These are phyloP conservation scores for Leptomonas seymouri DNA, from an alignment of 208 protist species.

Conservation along the genomic window DNA sequence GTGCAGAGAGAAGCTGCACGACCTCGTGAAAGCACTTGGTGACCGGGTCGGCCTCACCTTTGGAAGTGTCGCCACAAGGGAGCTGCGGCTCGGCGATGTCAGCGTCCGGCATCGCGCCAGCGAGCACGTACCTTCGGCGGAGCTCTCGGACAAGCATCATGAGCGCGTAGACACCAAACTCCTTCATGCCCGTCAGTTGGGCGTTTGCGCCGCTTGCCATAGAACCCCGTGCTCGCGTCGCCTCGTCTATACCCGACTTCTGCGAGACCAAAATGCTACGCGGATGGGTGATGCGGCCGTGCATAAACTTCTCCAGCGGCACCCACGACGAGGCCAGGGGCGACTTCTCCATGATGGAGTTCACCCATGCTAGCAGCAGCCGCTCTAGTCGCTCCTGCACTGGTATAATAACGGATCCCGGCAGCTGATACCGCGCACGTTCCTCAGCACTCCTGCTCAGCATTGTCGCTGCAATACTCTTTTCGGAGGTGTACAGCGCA, in stretches of 20 bases:
- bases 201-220: not conserved
- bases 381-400: constrained; percentile 41
- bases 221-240: not conserved
- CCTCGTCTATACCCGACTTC: not conserved
- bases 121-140: constrained; percentile 34
- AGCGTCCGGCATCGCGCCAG: constrained; percentile 5
- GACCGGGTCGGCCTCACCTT: not conserved
- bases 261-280: constrained; percentile 13
- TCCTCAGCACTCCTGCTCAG: constrained; percentile 14
- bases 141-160: constrained; percentile 67
- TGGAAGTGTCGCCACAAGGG: not conserved
- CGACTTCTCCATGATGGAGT: constrained; percentile 62
- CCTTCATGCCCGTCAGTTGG: constrained; percentile 13
- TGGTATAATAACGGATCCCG: constrained; percentile 25
- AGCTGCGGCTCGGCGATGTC: constrained; percentile 9
- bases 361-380: constrained; percentile 78
- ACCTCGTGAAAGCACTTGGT: constrained; percentile 51
- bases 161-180: constrained; percentile 46
- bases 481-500: constrained; percentile 47
- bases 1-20: constrained; percentile 43
- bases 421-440: constrained; percentile 20
- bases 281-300: constrained; percentile 5
- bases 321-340: constrained; percentile 40
- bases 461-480: constrained; percentile 33
- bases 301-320: constrained; percentile 23